Evolutionary conservation across 1,284 basidiomycete genomes (phyloP), one percentile per base, ranked within the genome.

Genomic region (Leccinum pachyderme): DNA sequence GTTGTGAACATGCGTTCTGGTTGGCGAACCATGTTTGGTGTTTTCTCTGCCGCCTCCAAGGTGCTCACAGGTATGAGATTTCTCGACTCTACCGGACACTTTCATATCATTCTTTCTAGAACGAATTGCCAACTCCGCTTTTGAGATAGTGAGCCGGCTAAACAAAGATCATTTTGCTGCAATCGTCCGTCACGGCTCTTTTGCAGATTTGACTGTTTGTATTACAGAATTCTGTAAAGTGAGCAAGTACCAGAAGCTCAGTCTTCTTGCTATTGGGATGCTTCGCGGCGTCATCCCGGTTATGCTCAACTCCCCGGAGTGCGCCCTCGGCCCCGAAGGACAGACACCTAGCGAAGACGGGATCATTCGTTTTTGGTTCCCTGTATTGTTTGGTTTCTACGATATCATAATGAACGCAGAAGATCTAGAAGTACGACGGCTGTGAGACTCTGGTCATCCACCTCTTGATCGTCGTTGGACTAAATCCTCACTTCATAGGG

Each of bases 331-430:
- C 11, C 53, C 70, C 39, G 68, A 73, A 35, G 69, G 68, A 24
- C 69, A 73, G 51, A 63, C 72, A 58, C 66, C 73, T 39, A 73
- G 73, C 35, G 72, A 73, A 50, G 68, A 73, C 7, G 68, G 53
- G 22, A 95, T 95, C 89, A 87, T 96, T 73, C 89, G 87, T 66
- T 98, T 89, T 74, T 99, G 97, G 97, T 95, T 93, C 77, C 97
- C 97, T 0, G 87, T 95, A 4, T 78, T 99, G 18, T 97, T 99
- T 69, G 89, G 91, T 24, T 98, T 98, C 77, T 98, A 97, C 75
- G 97, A 99, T 72, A 95, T 99, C 58, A 96, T 99, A 71, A 99
- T 99, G 97, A 99, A 98, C 58, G 97, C 95, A 13, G 98, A 99
- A 73, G 97, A 99, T 69, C 78, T 99, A 39, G 97, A 99, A 82